Evolutionary conservation across 139 green algal genomes (phyloP).

Genomic region (Dunaliella primolecta): DNA sequence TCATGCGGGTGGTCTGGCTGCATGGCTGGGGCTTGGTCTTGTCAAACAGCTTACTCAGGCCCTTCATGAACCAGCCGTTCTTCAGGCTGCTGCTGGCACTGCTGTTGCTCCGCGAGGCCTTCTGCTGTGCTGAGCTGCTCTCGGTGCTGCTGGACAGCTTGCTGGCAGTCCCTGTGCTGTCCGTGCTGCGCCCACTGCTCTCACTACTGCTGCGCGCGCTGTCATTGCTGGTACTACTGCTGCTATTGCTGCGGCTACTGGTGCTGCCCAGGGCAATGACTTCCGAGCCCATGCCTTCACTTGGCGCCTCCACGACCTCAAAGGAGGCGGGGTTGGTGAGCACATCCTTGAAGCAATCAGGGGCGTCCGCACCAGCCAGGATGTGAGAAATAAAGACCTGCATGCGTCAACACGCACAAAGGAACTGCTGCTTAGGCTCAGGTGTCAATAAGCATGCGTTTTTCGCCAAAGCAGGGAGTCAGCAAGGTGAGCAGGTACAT

Average conservation of each 20-base stretch:
- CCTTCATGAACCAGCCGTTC: not conserved
- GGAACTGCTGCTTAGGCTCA: too few species aligned
- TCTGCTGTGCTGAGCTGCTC: too few species aligned
- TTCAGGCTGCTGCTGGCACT: not conserved
- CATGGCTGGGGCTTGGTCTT: not conserved
- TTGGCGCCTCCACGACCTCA: constrained; percentile 18
- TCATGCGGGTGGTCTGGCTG: not conserved
- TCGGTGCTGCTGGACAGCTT: not conserved
- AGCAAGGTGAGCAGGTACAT: too few species aligned
- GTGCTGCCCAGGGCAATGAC: not conserved
- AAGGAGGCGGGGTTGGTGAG: constrained; percentile 68
- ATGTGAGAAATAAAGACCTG: constrained; percentile 72
- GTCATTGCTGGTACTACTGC: not conserved
- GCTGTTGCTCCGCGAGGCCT: too few species aligned
- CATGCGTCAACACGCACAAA: too few species aligned
- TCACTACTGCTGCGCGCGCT: not conserved
- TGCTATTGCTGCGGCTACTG: not conserved
- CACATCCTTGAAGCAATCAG: constrained; percentile 42
- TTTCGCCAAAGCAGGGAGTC: too few species aligned
- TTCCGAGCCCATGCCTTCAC: too few species aligned
- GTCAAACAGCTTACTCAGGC: not conserved
- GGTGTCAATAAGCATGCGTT: too few species aligned
- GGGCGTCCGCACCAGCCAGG: constrained; percentile 45
- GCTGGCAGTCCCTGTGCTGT: not conserved
- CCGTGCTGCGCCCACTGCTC: not conserved